Evolutionary conservation across 352 stramenopile species (phyloP).

Genomic region (Phytophthora crassamura): DNA sequence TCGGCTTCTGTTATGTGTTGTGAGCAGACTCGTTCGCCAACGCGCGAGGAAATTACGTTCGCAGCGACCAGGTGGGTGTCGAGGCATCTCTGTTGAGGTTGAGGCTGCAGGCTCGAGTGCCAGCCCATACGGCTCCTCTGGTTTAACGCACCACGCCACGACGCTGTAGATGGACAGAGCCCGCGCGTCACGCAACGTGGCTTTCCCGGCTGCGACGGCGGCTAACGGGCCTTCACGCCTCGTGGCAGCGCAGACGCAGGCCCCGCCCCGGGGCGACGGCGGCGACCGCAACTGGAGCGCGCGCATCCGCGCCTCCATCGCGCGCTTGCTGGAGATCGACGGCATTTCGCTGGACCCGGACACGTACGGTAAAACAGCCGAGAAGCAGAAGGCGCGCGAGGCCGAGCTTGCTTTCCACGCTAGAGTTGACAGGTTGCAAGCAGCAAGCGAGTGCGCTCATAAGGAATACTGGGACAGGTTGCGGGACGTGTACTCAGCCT

Average conservation of each 20-base stretch:
- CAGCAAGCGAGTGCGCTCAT: slow-evolving; percentile 31
- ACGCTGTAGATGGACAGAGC: background rate
- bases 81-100: background rate
- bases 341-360: slow-evolving; percentile 24
- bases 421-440: slow-evolving; percentile 26
- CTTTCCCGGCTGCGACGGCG: too few relatives aligned
- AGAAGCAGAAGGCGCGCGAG: slow-evolving; percentile 29
- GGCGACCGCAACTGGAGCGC: slow-evolving; percentile 38
- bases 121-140: background rate
- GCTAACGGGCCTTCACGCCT: too few relatives aligned
- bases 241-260: background rate
- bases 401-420: slow-evolving; percentile 44
- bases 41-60: slow-evolving; percentile 1
- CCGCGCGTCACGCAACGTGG: too few relatives aligned
- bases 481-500: slow-evolving; percentile 55
- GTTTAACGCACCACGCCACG: slow-evolving; percentile 7
- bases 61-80: slow-evolving; percentile 9
- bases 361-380: slow-evolving; percentile 39
- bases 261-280: too few relatives aligned
- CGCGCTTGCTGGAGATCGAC: slow-evolving; percentile 40
- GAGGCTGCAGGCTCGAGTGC: too few relatives aligned
- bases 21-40: background rate
- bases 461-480: slow-evolving; percentile 71
- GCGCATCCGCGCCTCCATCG: slow-evolving; percentile 34
- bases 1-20: too few relatives aligned